phyloP scores from a whole-genome alignment of 2,329 filamentous ascomycete genomes.

The Fusarium virguliforme region DNA sequence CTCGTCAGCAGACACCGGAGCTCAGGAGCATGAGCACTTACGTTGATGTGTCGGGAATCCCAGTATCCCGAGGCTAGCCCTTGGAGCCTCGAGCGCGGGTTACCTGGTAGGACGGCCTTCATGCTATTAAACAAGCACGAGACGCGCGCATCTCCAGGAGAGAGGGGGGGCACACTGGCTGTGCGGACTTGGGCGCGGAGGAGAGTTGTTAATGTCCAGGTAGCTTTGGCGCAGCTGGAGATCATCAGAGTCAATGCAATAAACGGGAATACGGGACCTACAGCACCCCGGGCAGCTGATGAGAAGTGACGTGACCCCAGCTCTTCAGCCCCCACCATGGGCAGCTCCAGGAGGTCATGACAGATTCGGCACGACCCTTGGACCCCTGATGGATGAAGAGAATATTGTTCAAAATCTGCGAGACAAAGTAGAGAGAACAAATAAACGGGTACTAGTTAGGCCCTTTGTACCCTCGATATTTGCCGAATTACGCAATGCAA shows the following conservation, averaged over 20 bases:
- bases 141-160: slow-evolving; percentile 46
- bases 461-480: too few species aligned
- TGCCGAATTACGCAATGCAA: too few species aligned
- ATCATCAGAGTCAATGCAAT: slow-evolving; percentile 41
- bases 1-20: slow-evolving; percentile 28
- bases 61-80: slow-evolving; percentile 82
- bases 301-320: slow-evolving; percentile 44
- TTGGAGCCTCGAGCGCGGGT: slow-evolving; percentile 84
- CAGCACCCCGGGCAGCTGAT: slow-evolving; percentile 24
- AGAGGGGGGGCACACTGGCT: slow-evolving; percentile 23
- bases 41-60: slow-evolving; percentile 80
- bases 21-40: slow-evolving; percentile 59
- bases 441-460: too few species aligned
- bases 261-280: slow-evolving; percentile 27
- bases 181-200: slow-evolving; percentile 18
- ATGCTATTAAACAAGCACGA: slow-evolving; percentile 67
- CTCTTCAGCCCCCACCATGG: slow-evolving; percentile 14
- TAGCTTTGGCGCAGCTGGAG: slow-evolving; percentile 29
- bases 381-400: neutral
- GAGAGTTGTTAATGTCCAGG: slow-evolving; percentile 16
- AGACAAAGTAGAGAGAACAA: neutral
- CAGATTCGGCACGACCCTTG: neutral
- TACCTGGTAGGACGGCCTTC: slow-evolving; percentile 85
- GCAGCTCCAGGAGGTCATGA: slow-evolving; percentile 30
- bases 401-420: neutral